Base-by-base conservation (phyloP, 495 filamentous ascomycete genomes). In the Astrocystis sublimbata region DNA sequence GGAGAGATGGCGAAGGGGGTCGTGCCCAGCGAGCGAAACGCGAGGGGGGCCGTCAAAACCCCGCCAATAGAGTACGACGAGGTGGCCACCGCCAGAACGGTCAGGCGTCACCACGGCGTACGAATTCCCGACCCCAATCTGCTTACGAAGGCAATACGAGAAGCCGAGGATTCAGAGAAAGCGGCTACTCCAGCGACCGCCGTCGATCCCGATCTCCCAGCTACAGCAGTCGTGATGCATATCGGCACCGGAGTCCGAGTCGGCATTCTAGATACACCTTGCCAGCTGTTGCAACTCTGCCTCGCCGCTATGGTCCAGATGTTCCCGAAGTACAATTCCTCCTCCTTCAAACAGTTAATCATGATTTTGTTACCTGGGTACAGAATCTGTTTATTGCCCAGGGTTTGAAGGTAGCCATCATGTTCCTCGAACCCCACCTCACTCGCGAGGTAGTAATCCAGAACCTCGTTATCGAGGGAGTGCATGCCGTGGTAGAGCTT, bases 301-400 rank as follows among this genome's bases (percentile, higher is more conserved):
- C 92, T 24, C 81, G 87, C 61, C 85, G 93, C 61, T 83, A 84
- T 51, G 85, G 90, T 2, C 77, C 83, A 55, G 87, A 96, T 61
- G 86, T 98, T 21, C 94, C 94, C 4, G 94, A 98, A 67, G 90
- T 98, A 26, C 93, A 97, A 67, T 82, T 97, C 26, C 79, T 98
- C 2, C 83, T 96, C 1, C 74, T 91, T 13, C 88, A 93, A 64
- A 87, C 93, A 68, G 79, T 97, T 12, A 88, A 92, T 40, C 82
- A 89, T 41, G 87, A 89, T 50, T 97, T 96, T 68, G 85, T 97
- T 42, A 77, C 77, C 58, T 96, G 90, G 80, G 87, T 96, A 17
- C 89, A 96, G 68, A 81, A 84, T 42, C 81, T 86, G 3, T 93
- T 98, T 69, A 79, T 79, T 45, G 80, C 82, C 47, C 84, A 87